phyloP scores from a whole-genome alignment of 495 filamentous ascomycete genomes.

The Penicillium bovifimosum region DNA sequence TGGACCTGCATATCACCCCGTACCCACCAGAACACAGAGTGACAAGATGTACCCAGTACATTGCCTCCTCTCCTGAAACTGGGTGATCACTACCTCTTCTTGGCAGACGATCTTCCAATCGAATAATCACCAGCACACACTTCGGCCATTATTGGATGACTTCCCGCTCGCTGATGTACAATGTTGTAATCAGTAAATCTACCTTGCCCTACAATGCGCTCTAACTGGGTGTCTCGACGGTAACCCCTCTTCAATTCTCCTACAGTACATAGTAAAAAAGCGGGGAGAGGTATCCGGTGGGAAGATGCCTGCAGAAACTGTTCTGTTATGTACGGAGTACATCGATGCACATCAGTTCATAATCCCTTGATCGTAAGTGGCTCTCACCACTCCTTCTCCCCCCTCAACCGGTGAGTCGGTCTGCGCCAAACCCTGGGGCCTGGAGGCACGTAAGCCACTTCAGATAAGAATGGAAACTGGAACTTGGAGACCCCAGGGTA shows the following conservation, averaged over 20 bases:
- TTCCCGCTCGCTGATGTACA: not conserved
- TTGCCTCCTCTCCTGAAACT: slow-evolving; percentile 5
- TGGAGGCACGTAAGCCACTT: not conserved
- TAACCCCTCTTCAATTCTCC: not conserved
- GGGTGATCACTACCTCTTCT: slow-evolving; percentile 1
- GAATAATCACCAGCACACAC: not conserved
- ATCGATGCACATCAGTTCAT: not conserved
- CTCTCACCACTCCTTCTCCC: not conserved
- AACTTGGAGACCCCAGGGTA: not conserved
- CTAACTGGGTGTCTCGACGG: not conserved
- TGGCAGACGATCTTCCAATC: slow-evolving; percentile 1
- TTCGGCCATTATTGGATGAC: slow-evolving; percentile 4
- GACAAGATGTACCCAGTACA: slow-evolving; percentile 16
- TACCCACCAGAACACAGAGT: slow-evolving; percentile 20
- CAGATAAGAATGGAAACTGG: not conserved
- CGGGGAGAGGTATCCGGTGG: not conserved
- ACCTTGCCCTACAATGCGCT: not conserved
- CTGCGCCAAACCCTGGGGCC: not conserved
- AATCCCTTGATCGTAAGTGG: slow-evolving; percentile 3
- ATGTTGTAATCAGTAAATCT: not conserved
- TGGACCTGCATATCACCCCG: slow-evolving; percentile 15
- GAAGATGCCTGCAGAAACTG: not conserved
- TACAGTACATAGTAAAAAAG: not conserved
- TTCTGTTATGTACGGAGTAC: not conserved
- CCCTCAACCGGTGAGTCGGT: not conserved